Conservation (phyloP, 257 asterid species). For the Gentiana dahurica region DNA sequence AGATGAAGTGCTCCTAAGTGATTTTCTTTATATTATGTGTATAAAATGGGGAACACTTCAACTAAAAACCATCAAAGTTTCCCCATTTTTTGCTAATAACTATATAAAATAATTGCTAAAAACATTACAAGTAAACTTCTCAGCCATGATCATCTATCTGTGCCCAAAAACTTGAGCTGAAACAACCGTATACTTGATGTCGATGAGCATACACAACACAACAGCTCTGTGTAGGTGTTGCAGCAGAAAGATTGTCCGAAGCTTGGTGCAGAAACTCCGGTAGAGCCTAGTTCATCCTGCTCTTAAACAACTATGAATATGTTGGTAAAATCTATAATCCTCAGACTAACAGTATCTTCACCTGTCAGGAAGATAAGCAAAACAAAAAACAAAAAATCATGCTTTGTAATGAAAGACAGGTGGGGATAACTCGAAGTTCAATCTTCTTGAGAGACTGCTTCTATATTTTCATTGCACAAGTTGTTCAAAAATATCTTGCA, state of each 20-base stretch:
- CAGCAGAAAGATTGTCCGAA: background rate
- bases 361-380: conserved; percentile 34
- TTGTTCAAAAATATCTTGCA: background rate
- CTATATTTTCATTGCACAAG: background rate
- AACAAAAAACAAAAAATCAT: background rate
- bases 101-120: too few species aligned
- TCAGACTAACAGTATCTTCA: conserved; percentile 38
- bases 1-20: too few species aligned
- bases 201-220: background rate
- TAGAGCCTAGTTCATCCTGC: conserved; percentile 6
- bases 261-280: conserved; percentile 1
- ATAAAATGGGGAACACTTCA: too few species aligned
- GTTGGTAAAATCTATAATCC: background rate
- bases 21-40: too few species aligned
- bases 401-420: too few species aligned
- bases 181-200: background rate
- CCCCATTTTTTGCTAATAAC: too few species aligned
- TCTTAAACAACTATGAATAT: background rate
- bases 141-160: too few species aligned
- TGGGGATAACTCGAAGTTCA: background rate
- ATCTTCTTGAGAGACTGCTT: background rate
- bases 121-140: too few species aligned
- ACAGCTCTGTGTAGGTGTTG: background rate
- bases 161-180: background rate
- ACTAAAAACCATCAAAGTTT: too few species aligned